Evolutionary conservation across 2,329 filamentous ascomycete genomes (phyloP).

Genomic region (Xylaria sp.): DNA sequence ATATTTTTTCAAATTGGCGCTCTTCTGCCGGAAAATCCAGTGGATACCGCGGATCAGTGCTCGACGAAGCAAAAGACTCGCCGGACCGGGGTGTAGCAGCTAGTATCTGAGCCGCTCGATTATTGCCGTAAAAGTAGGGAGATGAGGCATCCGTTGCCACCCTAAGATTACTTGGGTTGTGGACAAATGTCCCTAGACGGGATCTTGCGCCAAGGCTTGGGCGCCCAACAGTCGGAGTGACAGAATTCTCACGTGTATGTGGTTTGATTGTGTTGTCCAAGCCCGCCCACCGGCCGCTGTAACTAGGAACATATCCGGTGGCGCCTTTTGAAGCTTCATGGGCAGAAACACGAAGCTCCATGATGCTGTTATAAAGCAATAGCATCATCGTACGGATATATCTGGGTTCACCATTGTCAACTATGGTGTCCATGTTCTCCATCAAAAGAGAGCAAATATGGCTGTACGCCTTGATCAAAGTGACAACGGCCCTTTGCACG

Average conservation of each 20-base stretch:
- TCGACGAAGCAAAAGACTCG: slow-evolving; percentile 73
- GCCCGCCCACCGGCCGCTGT: slow-evolving; percentile 37
- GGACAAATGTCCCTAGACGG: slow-evolving; percentile 46
- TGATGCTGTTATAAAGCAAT: slow-evolving; percentile 70
- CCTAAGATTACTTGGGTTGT: slow-evolving; percentile 59
- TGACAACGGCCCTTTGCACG: slow-evolving; percentile 67
- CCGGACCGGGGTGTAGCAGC: slow-evolving; percentile 79
- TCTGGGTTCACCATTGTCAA: slow-evolving; percentile 68
- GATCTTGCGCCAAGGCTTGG: slow-evolving; percentile 47
- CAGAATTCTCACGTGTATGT: slow-evolving; percentile 57
- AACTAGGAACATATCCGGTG: slow-evolving; percentile 31
- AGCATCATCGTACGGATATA: slow-evolving; percentile 70
- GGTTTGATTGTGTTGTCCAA: slow-evolving; percentile 57
- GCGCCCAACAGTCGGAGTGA: slow-evolving; percentile 59
- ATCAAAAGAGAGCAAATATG: slow-evolving; percentile 67
- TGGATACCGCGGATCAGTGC: slow-evolving; percentile 56
- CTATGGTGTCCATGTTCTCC: slow-evolving; percentile 66
- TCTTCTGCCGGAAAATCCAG: slow-evolving; percentile 78
- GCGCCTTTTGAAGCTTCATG: slow-evolving; percentile 38
- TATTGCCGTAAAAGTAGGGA: slow-evolving; percentile 55
- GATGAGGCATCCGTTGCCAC: slow-evolving; percentile 62
- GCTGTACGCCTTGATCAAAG: slow-evolving; percentile 67
- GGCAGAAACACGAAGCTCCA: slow-evolving; percentile 65
- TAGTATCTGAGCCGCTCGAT: slow-evolving; percentile 58
- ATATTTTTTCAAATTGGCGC: slow-evolving; percentile 80